Base-by-base conservation (phyloP, 139 green algal species). In the Edaphochlamys debaryana region DNA sequence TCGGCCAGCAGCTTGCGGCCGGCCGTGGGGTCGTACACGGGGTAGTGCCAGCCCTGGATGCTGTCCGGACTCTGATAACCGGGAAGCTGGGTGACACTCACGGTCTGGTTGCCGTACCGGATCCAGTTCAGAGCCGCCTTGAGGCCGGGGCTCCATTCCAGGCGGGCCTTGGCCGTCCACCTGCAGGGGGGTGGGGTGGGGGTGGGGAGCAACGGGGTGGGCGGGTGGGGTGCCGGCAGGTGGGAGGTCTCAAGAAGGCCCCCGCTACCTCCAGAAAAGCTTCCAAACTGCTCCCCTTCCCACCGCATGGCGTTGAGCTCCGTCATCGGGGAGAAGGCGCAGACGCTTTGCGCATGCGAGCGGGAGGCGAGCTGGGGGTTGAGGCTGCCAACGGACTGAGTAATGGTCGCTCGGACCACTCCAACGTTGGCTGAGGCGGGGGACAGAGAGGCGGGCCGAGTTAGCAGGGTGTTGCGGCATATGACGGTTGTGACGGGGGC, bases 221-320 rank as follows among this genome's bases (percentile, higher is more conserved):
- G 48, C 48, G 48, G 48, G 11, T 9, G 48, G 11, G 9, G 11
- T 38, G 40, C n/a, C 4, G 17, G 9, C 3, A 8, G 23, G 25
- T 3, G 38, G 40, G 2, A 22, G 11, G 38, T 2, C 25, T 22
- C 8, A 27, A 25, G 36, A 36, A 32, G n/a, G 34, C 34, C 38
- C 3, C 34, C n/a, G 36, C 7, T 50, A 15, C n/a, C n/a, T n/a
- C n/a, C n/a, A n/a, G n/a, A n/a, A 54, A 13, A 9, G 45, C 45
- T 54, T 54, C 13, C 45, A 54, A 13, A 54, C 13, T 54, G 45
- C 45, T 22, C 11, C 9, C 45, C 9, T 54, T 13, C 45, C 13
- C 58, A 80, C 74, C 74, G 58, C 56, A 80, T 80, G 56, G 74
- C 74, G 40, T 80, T 69, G 29, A 70, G 74, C 54, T 80, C 74